phyloP scores from a whole-genome alignment of 768 basidiomycete genomes.

The Leccinum imitatum region DNA sequence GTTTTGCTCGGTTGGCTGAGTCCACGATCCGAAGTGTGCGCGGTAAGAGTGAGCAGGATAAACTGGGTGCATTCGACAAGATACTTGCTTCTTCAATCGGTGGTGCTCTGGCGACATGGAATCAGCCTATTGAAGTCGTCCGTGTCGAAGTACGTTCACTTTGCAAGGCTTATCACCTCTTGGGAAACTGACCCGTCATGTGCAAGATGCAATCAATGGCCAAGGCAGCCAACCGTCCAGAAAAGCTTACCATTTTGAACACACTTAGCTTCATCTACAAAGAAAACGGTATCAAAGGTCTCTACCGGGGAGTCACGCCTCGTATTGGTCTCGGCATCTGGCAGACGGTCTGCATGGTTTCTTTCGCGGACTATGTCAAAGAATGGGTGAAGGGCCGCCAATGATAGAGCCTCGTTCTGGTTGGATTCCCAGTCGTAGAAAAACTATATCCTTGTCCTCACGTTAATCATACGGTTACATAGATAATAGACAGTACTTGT shows the following conservation, averaged over 20 bases:
- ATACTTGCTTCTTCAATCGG: slow-evolving; percentile 85
- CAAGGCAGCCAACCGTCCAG: slow-evolving; percentile 81
- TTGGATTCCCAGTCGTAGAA: slow-evolving; percentile 21
- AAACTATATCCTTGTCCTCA: slow-evolving; percentile 20
- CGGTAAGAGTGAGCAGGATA: slow-evolving; percentile 78
- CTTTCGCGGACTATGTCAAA: slow-evolving; percentile 95
- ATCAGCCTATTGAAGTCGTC: slow-evolving; percentile 97
- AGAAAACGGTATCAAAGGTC: slow-evolving; percentile 93
- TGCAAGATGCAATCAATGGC: slow-evolving; percentile 99
- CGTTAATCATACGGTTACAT: slow-evolving; percentile 15
- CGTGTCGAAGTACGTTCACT: slow-evolving; percentile 76
- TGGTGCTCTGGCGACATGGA: slow-evolving; percentile 97
- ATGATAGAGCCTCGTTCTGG: slow-evolving; percentile 13
- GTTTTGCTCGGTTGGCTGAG: slow-evolving; percentile 93
- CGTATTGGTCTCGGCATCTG: slow-evolving; percentile 95
- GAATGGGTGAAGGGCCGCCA: slow-evolving; percentile 60
- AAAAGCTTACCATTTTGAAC: slow-evolving; percentile 88
- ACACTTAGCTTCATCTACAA: slow-evolving; percentile 94
- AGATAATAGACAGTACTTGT: not conserved
- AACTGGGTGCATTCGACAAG: slow-evolving; percentile 77
- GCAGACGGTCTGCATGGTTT: slow-evolving; percentile 99
- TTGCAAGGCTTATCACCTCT: not conserved
- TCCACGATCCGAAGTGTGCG: slow-evolving; percentile 68
- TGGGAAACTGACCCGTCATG: slow-evolving; percentile 7
- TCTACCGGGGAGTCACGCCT: slow-evolving; percentile 97